These are phyloP conservation scores for Penicillium alfredii DNA, from an alignment of 495 filamentous ascomycete genomes.

Conservation along the genomic window DNA sequence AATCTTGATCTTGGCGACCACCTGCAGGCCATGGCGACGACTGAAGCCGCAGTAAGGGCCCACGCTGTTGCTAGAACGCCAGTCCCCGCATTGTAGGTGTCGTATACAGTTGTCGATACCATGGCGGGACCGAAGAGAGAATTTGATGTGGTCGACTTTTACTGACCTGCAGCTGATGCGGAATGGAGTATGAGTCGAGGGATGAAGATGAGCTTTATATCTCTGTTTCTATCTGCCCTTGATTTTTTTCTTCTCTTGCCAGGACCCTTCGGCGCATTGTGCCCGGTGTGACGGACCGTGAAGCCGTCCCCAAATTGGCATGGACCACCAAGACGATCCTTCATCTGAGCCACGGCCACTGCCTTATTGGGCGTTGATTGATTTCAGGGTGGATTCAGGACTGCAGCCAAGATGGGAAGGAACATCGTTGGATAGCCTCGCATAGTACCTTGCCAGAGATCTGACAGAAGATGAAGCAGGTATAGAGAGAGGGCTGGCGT, in stretches of 20 bases:
- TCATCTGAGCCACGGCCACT: slow-evolving; percentile 10
- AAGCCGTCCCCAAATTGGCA: slow-evolving; percentile 22
- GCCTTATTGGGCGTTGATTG: slow-evolving; percentile 17
- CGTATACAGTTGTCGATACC: no score
- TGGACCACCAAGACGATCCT: slow-evolving; percentile 12
- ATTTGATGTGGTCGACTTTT: no score
- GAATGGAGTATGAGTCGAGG: slow-evolving; percentile 2
- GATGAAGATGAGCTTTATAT: slow-evolving; percentile 26
- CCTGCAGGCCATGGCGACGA: no score
- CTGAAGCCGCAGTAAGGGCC: no score
- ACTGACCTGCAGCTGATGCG: slow-evolving; percentile 28
- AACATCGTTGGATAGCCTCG: slow-evolving; percentile 7
- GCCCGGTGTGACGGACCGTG: slow-evolving; percentile 21
- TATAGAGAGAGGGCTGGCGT: slow-evolving; percentile 9
- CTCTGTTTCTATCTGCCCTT: not conserved
- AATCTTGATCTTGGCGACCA: no score
- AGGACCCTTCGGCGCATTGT: slow-evolving; percentile 6
- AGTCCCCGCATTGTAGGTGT: no score
- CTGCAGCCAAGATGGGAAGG: slow-evolving; percentile 17
- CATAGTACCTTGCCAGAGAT: slow-evolving; percentile 2
- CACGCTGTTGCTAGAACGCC: no score
- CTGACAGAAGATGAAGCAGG: slow-evolving; percentile 4
- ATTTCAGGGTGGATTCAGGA: slow-evolving; percentile 14
- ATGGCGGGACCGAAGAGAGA: no score
- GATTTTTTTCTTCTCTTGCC: not conserved